Evolutionary conservation across 2,329 filamentous ascomycete species (phyloP), one percentile per base, ranked within the genome.

Genomic region (Fusarium metavorans): DNA sequence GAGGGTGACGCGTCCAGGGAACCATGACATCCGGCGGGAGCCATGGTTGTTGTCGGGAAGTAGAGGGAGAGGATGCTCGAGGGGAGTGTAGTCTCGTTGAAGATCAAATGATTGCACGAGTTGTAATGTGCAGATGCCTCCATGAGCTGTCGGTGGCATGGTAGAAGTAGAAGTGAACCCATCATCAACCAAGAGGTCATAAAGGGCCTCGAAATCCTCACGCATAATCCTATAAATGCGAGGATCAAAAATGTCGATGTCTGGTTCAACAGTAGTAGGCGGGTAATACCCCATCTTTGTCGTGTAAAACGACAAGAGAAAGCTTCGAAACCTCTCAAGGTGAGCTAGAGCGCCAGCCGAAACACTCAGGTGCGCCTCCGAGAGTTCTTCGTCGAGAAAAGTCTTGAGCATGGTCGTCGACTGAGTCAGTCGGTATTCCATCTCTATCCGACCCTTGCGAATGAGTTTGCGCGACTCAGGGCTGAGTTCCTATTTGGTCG

Each of bases 321-420:
- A 93, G 10, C 89, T 87, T 56, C 93, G 88, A 80, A 96, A 96
- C 2, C 89, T 89, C 71, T 95, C 91, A 1, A 96, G 87, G 76
- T 97, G 94, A 4, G 88, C 86, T 72, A 91, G 86, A 5, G 90
- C 88, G 1, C 87, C 89, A 1, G 86, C 81, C 2, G 91, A 85
- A 1, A 95, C 85, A 2, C 92, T 92, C n/a, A 95, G 83, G 63
- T 92, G 84, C 1, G 90, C 83, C 57, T 92, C 87, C 0, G 91
- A 92, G 5, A 95, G 84, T 70, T 95, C 93, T 32, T 93, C 89
- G 57, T 92, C 89, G 8, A 95, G 87, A 78, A 97, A 95, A 8
- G 85, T 89, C n/a, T 85, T 84, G 4, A 97, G 82, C 77, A 90
- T 90, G 56, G 80, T 82, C 1, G 89, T 87, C 0, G 90, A 89